Evolutionary conservation across 768 basidiomycete genomes (phyloP).

Genomic region (Plicaturopsis crispa): DNA sequence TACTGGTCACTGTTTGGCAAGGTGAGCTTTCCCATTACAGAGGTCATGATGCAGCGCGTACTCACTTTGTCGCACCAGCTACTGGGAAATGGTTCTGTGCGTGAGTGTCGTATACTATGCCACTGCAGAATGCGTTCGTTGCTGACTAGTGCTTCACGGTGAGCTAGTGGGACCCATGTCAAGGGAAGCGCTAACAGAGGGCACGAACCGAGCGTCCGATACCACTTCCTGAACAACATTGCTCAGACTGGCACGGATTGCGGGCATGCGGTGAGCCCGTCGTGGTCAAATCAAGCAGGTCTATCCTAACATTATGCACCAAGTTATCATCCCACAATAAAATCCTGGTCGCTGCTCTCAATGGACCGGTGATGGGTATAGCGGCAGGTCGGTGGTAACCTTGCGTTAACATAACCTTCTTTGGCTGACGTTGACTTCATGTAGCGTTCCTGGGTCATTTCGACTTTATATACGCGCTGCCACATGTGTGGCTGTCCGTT

Average conservation of each 20-base stretch:
- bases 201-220: slow-evolving; percentile 28
- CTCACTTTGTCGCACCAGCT: slow-evolving; percentile 24
- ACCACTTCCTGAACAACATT: slow-evolving; percentile 37
- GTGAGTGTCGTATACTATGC: slow-evolving; percentile 35
- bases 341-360: slow-evolving; percentile 61
- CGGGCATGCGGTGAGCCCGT: slow-evolving; percentile 48
- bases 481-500: slow-evolving; percentile 51
- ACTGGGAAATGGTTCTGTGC: slow-evolving; percentile 70
- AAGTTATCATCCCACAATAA: slow-evolving; percentile 70
- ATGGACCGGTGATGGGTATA: slow-evolving; percentile 78
- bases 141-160: neutral
- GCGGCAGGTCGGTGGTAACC: slow-evolving; percentile 40
- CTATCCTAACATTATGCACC: too few species aligned
- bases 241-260: slow-evolving; percentile 49
- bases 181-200: slow-evolving; percentile 16
- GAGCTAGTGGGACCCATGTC: slow-evolving; percentile 60
- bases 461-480: slow-evolving; percentile 66
- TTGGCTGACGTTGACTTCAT: slow-evolving; percentile 1
- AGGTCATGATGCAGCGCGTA: neutral
- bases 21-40: slow-evolving; percentile 24
- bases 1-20: slow-evolving; percentile 62
- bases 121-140: too few species aligned
- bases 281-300: too few species aligned
- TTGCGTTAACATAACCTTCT: neutral
- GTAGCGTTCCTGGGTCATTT: slow-evolving; percentile 64